Evolutionary conservation across 106 monocot genomes (phyloP), one percentile per base, ranked within the genome.

Genomic region (Platanthera zijinensis): DNA sequence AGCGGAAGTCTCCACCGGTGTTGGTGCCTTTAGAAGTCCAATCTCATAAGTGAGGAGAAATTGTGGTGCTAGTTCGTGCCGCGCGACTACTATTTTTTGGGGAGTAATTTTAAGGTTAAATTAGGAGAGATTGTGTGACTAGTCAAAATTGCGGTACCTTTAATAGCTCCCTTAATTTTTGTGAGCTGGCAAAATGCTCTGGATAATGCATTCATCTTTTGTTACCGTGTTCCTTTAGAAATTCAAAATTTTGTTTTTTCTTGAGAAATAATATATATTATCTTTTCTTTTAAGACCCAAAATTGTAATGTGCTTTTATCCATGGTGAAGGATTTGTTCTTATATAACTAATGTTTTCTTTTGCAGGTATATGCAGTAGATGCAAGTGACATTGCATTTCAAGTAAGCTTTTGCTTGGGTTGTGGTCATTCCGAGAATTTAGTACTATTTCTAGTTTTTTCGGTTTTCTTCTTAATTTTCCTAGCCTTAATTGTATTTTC

Each of bases 321-420:
- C 17, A 47, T 66, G 25, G n/a, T 70, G 8, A 70, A 17, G 46
- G 13, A 11, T 18, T 70, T 70, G 48, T 48, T 70, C 10, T 70
- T 17, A 46, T 70, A 48, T 17, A 48, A 15, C 70, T 72, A 61
- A 18, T 18, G 47, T n/a, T 71, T 71, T 10, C 3, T 71, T 51
- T 21, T 51, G 52, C 80, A 96, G 95, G 95, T 96, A 52, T 96
- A 92, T 84, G 95, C 95, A 61, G 66, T 96, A 77, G 95, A 96
- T 83, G 95, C 95, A 59, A 96, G 95, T 76, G 90, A 92, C 51
- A 96, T 96, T 73, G 95, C 95, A 49, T 76, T 83, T 7, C 95
- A 96, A 88, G 95, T 95, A 87, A 39, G 39, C 0, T 69, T 69
- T 1, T 50, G 21, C 49, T 51, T 50, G 22, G 50, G 21, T 22